A percentile compares a stretch with the other conserved stretches of the same genome.
Conservation (phyloP, 495 filamentous ascomycete species). For the Evernia prunastri region DNA sequence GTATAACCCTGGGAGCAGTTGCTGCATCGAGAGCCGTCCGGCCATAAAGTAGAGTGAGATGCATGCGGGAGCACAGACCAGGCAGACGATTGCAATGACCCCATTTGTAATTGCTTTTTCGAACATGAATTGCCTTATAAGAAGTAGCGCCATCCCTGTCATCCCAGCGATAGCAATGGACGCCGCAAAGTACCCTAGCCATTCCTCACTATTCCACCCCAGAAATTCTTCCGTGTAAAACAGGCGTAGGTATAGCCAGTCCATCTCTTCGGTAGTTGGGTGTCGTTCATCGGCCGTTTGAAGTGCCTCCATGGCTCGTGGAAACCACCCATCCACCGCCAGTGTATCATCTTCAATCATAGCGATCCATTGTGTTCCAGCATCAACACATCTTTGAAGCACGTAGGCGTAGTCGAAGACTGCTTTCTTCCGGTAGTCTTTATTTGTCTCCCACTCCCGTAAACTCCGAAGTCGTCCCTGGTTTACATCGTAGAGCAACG, state of each 20-base stretch:
- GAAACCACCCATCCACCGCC: slow-evolving; percentile 46
- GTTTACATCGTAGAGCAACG: slow-evolving; percentile 36
- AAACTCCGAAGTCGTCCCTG: slow-evolving; percentile 24
- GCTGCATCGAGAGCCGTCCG: slow-evolving; percentile 36
- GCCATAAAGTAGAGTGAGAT: slow-evolving; percentile 36
- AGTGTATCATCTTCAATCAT: slow-evolving; percentile 53
- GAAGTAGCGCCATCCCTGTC: slow-evolving; percentile 23
- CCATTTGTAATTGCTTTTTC: slow-evolving; percentile 28
- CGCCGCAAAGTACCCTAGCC: slow-evolving; percentile 37
- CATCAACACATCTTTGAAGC: slow-evolving; percentile 42
- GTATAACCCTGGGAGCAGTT: slow-evolving; percentile 31
- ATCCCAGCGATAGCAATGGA: slow-evolving; percentile 29
- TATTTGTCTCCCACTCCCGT: slow-evolving; percentile 27
- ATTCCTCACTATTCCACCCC: slow-evolving; percentile 51
- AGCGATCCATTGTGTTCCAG: slow-evolving; percentile 40
- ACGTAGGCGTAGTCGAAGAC: slow-evolving; percentile 47
- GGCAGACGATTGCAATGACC: slow-evolving; percentile 27
- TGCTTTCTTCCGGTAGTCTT: slow-evolving; percentile 36
- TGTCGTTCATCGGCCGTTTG: slow-evolving; percentile 31
- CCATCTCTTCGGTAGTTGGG: slow-evolving; percentile 19
- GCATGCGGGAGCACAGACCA: slow-evolving; percentile 31
- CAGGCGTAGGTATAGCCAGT: slow-evolving; percentile 48
- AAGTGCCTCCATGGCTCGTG: slow-evolving; percentile 38
- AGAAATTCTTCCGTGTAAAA: slow-evolving; percentile 53
- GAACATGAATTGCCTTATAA: slow-evolving; percentile 22